A percentile compares a stretch with the other conserved stretches of the same genome.
These are phyloP conservation scores for Cucumis sativus DNA, from an alignment of 306 rosid species.

Conservation along the genomic window Cucumber_9930_V3 NC_026660.2:25605501-25606000, in stretches of 20 bases:
- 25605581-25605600: slow-evolving; percentile 41
- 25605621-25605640: slow-evolving; percentile 67
- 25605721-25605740: slow-evolving; percentile 19
- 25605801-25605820: neutral
- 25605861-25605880: slow-evolving; percentile 17
- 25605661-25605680: slow-evolving; percentile 54
- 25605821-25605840: slow-evolving; percentile 6
- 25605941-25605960: slow-evolving; percentile 29
- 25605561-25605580: slow-evolving; percentile 86
- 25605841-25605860: neutral
- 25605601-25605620: slow-evolving; percentile 89
- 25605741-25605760: slow-evolving; percentile 17
- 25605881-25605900: slow-evolving; percentile 15
- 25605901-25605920: slow-evolving; percentile 19
- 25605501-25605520: slow-evolving; percentile 57
- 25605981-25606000: slow-evolving; percentile 41
- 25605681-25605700: slow-evolving; percentile 58
- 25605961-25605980: slow-evolving; percentile 19
- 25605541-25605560: slow-evolving; percentile 35
- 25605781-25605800: neutral
- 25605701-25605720: slow-evolving; percentile 47
- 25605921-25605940: slow-evolving; percentile 34
- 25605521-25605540: slow-evolving; percentile 45
- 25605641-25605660: slow-evolving; percentile 93
- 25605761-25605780: slow-evolving; percentile 3